Evolutionary conservation across 164 flowering plant species (phyloP).

Genomic region (Aristolochia contorta): DNA sequence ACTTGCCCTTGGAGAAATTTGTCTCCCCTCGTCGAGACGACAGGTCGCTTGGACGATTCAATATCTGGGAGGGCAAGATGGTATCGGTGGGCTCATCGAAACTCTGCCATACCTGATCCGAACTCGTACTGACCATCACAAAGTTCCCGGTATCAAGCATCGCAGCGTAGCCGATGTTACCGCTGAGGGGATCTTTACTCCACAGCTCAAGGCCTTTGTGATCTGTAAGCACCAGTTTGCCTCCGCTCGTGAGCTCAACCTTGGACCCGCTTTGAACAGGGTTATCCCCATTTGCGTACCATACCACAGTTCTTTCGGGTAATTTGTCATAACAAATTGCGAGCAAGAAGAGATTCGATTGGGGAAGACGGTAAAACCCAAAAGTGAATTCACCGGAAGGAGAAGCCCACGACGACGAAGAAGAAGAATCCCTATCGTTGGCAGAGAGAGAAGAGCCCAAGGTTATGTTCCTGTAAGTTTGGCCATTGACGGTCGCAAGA

Average conservation of each 20-base stretch:
- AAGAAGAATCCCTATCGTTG: conserved; percentile 8
- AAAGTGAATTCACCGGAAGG: conserved; percentile 24
- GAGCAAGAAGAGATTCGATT: conserved; percentile 6
- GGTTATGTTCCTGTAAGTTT: conserved; percentile 10
- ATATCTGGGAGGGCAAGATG: conserved; percentile 23
- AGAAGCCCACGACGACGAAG: conserved; percentile 22
- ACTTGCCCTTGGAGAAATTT: conserved; percentile 13
- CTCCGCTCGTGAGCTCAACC: conserved; percentile 7
- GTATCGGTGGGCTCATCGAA: conserved; percentile 34
- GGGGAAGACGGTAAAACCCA: conserved; percentile 17
- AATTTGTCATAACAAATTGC: conserved; percentile 28
- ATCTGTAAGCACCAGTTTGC: conserved; percentile 15
- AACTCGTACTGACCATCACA: conserved; percentile 10
- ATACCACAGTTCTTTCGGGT: conserved; percentile 17
- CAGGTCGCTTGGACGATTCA: conserved; percentile 5
- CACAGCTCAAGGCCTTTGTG: background rate
- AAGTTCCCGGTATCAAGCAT: conserved; percentile 41
- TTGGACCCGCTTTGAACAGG: conserved; percentile 17
- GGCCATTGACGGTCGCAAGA: conserved; percentile 8
- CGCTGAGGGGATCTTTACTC: background rate
- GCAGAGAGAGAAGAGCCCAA: conserved; percentile 12
- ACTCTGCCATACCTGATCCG: conserved; percentile 18
- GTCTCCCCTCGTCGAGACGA: conserved; percentile 9
- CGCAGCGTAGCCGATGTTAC: conserved; percentile 15
- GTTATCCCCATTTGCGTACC: conserved; percentile 27